phyloP scores from a whole-genome alignment of 2,329 filamentous ascomycete species.

The Aspergillus sp. region DNA sequence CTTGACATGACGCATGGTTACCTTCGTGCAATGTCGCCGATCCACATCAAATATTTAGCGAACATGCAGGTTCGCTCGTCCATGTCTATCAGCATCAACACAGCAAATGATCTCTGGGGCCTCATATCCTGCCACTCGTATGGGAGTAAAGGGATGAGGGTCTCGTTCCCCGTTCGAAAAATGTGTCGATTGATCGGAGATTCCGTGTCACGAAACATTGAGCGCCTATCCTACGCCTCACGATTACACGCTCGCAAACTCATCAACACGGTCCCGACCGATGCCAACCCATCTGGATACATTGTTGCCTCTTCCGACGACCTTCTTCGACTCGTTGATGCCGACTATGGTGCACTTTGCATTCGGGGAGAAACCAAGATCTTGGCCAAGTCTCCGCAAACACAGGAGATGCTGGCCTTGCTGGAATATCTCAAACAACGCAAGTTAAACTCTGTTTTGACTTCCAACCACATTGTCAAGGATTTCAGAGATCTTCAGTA shows the following conservation, averaged over 20 bases:
- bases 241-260: slow-evolving; percentile 83
- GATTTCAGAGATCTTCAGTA: slow-evolving; percentile 86
- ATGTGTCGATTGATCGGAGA: slow-evolving; percentile 90
- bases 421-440: slow-evolving; percentile 82
- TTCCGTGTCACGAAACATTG: slow-evolving; percentile 83
- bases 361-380: slow-evolving; percentile 90
- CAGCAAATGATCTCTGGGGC: slow-evolving; percentile 84
- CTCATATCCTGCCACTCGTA: slow-evolving; percentile 86
- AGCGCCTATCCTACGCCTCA: slow-evolving; percentile 83
- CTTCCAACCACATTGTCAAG: slow-evolving; percentile 73
- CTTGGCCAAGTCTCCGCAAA: slow-evolving; percentile 72
- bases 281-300: slow-evolving; percentile 83
- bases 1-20: slow-evolving; percentile 85
- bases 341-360: slow-evolving; percentile 82
- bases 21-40: slow-evolving; percentile 80
- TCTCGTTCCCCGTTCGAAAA: slow-evolving; percentile 87
- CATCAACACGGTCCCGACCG: slow-evolving; percentile 83
- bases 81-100: slow-evolving; percentile 92
- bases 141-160: slow-evolving; percentile 81
- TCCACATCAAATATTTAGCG: slow-evolving; percentile 81
- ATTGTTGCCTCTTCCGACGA: slow-evolving; percentile 90
- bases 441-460: slow-evolving; percentile 73
- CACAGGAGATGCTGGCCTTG: slow-evolving; percentile 82
- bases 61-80: slow-evolving; percentile 94
- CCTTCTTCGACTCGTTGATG: slow-evolving; percentile 79